Conservation (phyloP, 441 rosid species). For the Populus trichocarpa region DNA sequence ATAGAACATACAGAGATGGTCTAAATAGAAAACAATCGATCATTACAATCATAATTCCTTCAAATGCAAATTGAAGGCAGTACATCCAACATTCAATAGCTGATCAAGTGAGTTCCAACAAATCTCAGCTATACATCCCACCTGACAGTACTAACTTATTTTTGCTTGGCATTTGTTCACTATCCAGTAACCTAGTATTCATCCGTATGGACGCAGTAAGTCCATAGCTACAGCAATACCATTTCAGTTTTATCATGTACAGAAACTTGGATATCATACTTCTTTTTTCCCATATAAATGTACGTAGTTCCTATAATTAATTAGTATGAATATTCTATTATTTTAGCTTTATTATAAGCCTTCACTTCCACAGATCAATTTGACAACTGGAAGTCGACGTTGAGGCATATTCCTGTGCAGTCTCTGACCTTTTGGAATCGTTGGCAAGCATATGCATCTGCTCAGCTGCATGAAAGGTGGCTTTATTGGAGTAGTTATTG, state of each 20-base stretch:
- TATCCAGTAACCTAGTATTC: constrained; percentile 17
- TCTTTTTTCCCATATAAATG: constrained; percentile 13
- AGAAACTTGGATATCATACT: constrained; percentile 27
- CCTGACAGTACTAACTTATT: constrained; percentile 30
- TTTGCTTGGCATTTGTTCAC: constrained; percentile 21
- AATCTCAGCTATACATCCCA: constrained; percentile 29
- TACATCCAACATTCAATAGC: constrained; percentile 30
- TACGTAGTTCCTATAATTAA: constrained; percentile 36
- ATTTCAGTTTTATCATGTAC: constrained; percentile 54
- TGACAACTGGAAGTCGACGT: constrained; percentile 73
- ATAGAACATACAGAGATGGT: neutral
- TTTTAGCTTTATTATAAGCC: constrained; percentile 12
- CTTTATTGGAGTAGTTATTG: constrained; percentile 29
- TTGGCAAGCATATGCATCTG: constrained; percentile 33
- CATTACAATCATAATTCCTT: constrained; percentile 25
- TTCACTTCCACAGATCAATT: constrained; percentile 88
- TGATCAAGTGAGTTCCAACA: constrained; percentile 29
- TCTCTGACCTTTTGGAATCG: constrained; percentile 46
- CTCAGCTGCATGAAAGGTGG: constrained; percentile 37
- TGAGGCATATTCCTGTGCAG: constrained; percentile 59
- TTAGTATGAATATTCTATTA: constrained; percentile 36
- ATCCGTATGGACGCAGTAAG: constrained; percentile 27
- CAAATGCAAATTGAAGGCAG: constrained; percentile 22
- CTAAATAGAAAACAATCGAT: constrained; percentile 3
- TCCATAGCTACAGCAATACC: constrained; percentile 31